Percentiles rank a stretch among this genome's conserved stretches.
These are phyloP conservation scores for Blastocrithidia nonstop DNA, from an alignment of 208 protist species.

Conservation along the genomic window DNA sequence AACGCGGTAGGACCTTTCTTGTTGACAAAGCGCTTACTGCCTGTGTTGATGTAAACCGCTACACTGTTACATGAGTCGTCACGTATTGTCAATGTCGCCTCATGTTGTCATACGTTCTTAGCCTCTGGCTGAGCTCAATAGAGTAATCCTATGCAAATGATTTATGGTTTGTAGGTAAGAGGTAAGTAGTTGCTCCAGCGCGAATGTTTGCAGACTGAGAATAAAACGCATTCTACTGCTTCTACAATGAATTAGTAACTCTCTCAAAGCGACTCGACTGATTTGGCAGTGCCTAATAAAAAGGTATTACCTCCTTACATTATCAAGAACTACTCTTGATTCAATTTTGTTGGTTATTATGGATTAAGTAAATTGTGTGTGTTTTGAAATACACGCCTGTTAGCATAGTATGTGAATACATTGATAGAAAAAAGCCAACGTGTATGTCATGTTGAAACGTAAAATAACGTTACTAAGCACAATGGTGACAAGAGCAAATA, in stretches of 20 bases:
- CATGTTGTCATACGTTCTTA: conserved; percentile 73
- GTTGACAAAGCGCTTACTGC: conserved; percentile 58
- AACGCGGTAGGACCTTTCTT: conserved; percentile 70
- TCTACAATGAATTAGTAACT: too few relatives aligned
- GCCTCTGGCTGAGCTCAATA: conserved; percentile 10
- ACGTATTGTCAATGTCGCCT: conserved; percentile 75
- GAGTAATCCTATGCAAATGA: conserved; percentile 40
- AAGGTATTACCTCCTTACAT: conserved; percentile 7
- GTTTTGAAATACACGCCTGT: conserved; percentile 65
- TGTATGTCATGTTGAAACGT: too few relatives aligned
- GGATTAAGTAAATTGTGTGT: conserved; percentile 76
- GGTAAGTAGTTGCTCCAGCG: too few relatives aligned
- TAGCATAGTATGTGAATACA: conserved; percentile 24
- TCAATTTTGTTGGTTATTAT: conserved; percentile 74
- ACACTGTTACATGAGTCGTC: conserved; percentile 34
- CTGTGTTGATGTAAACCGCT: conserved; percentile 41
- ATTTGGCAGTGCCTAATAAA: too few relatives aligned
- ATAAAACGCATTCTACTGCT: too few relatives aligned
- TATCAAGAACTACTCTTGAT: conserved; percentile 23
- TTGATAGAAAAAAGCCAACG: too few relatives aligned
- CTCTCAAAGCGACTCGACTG: too few relatives aligned
- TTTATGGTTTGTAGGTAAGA: conserved; percentile 22
- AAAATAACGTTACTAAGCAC: conserved; percentile 3
- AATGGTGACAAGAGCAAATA: not conserved
- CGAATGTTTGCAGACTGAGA: too few relatives aligned